phyloP scores from a whole-genome alignment of 371 early-diverging fungal genomes.

The Phascolomyces articulosus region DNA sequence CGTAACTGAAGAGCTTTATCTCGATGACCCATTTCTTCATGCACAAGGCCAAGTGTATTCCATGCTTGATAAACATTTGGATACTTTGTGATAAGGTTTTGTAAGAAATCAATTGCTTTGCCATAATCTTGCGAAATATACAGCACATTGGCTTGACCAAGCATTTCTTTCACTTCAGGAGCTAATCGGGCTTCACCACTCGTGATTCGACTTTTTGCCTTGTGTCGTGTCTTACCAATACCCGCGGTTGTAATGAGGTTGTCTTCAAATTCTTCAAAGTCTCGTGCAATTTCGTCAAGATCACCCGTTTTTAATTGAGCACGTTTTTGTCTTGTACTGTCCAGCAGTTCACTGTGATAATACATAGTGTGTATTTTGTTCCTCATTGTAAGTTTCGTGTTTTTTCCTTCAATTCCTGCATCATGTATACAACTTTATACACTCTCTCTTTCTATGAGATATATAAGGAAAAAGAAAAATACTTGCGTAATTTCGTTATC shows the following conservation, averaged over 20 bases:
- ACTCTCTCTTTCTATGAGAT: no score
- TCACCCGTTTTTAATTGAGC: slow-evolving; percentile 31
- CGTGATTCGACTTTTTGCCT: slow-evolving; percentile 17
- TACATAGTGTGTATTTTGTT: no score
- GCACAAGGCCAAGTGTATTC: slow-evolving; percentile 88
- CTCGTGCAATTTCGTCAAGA: slow-evolving; percentile 31
- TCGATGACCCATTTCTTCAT: slow-evolving; percentile 84
- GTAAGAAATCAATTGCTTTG: slow-evolving; percentile 69
- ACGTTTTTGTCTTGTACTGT: slow-evolving; percentile 17
- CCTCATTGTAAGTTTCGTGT: no score
- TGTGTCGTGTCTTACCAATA: slow-evolving; percentile 29
- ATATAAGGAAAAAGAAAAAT: neutral
- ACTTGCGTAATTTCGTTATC: slow-evolving; percentile 28
- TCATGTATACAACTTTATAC: no score
- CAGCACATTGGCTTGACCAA: slow-evolving; percentile 76
- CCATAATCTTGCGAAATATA: slow-evolving; percentile 73
- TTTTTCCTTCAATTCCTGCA: no score
- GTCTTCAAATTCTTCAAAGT: slow-evolving; percentile 44
- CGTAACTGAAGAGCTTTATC: slow-evolving; percentile 79
- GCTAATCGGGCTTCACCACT: slow-evolving; percentile 40
- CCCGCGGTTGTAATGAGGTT: slow-evolving; percentile 37
- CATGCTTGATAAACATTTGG: slow-evolving; percentile 80
- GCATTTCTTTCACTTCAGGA: slow-evolving; percentile 55
- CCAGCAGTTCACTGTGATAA: slow-evolving; percentile 21
- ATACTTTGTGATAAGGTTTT: slow-evolving; percentile 74